A percentile compares a stretch with the other conserved stretches of the same genome.
Conservation (phyloP, 441 rosid species). For the Monsonia emarginata region DNA sequence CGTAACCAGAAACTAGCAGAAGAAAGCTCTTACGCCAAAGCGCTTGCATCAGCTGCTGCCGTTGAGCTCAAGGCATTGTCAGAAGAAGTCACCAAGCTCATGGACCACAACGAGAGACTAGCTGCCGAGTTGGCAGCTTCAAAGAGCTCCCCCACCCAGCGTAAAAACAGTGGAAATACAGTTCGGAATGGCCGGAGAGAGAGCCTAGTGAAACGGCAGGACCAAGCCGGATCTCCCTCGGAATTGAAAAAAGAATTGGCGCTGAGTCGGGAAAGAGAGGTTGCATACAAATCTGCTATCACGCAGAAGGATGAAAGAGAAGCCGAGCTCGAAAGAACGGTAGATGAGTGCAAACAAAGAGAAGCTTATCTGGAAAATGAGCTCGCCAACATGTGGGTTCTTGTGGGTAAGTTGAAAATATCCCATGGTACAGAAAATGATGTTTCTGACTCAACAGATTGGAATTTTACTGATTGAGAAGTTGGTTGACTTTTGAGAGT, state of each 20-base stretch:
- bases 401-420: constrained; percentile 75
- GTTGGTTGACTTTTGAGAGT: too few relatives aligned
- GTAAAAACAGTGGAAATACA: constrained; percentile 33
- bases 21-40: constrained; percentile 90
- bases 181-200: constrained; percentile 60
- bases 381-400: constrained; percentile 99
- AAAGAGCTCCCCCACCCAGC: constrained; percentile 47
- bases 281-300: constrained; percentile 56
- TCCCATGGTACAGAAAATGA: constrained; percentile 44
- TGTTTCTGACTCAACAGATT: constrained; percentile 26
- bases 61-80: constrained; percentile 92
- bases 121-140: constrained; percentile 48
- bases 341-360: constrained; percentile 81
- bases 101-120: constrained; percentile 72
- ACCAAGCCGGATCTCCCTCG: constrained; percentile 39
- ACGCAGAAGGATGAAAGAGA: constrained; percentile 62
- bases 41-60: constrained; percentile 92
- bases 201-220: constrained; percentile 40
- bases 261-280: constrained; percentile 56
- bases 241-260: constrained; percentile 76
- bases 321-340: constrained; percentile 55
- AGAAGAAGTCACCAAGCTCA: constrained; percentile 85
- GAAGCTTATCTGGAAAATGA: constrained; percentile 93
- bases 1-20: constrained; percentile 67
- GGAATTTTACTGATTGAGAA: too few relatives aligned